Percentiles rank a stretch among this genome's conserved stretches.
Conservation (phyloP, 768 basidiomycete species). For the Amanita fuliginea region DNA sequence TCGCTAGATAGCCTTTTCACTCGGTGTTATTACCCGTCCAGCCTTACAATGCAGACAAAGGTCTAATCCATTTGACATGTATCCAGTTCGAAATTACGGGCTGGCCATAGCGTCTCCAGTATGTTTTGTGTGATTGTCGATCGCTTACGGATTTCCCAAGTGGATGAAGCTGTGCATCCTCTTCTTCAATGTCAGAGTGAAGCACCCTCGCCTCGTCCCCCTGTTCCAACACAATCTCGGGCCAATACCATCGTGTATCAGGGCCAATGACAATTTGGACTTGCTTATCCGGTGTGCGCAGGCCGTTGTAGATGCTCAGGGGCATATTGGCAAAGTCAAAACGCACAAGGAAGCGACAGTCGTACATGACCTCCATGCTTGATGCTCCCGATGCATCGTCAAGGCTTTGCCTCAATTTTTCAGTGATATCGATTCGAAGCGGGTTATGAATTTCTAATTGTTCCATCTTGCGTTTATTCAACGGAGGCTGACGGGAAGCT, state of each 20-base stretch:
- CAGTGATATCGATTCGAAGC: slow-evolving; percentile 33
- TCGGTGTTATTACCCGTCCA: too few species aligned
- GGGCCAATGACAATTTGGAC: slow-evolving; percentile 24
- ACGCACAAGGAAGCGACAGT: slow-evolving; percentile 49
- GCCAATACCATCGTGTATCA: slow-evolving; percentile 35
- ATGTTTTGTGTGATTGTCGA: background rate
- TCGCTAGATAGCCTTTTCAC: too few species aligned
- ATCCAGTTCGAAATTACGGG: slow-evolving; percentile 28
- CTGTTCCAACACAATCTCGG: slow-evolving; percentile 26
- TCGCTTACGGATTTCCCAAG: background rate
- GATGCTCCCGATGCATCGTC: slow-evolving; percentile 9
- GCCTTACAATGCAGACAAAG: slow-evolving; percentile 17
- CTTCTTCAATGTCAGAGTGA: slow-evolving; percentile 11
- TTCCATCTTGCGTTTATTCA: slow-evolving; percentile 20
- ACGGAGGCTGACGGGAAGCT: slow-evolving; percentile 45
- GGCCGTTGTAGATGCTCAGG: slow-evolving; percentile 15
- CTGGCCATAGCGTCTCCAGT: slow-evolving; percentile 7
- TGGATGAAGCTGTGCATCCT: background rate
- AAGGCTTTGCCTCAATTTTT: slow-evolving; percentile 11
- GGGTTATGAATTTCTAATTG: slow-evolving; percentile 14
- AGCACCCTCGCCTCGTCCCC: slow-evolving; percentile 8
- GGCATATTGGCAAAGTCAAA: slow-evolving; percentile 37
- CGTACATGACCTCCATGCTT: slow-evolving; percentile 39
- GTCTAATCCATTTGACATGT: slow-evolving; percentile 28
- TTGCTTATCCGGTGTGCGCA: slow-evolving; percentile 12